These are phyloP conservation scores for Backusella circina DNA, from an alignment of 192 early-diverging fungal species.

Conservation along the genomic window DNA sequence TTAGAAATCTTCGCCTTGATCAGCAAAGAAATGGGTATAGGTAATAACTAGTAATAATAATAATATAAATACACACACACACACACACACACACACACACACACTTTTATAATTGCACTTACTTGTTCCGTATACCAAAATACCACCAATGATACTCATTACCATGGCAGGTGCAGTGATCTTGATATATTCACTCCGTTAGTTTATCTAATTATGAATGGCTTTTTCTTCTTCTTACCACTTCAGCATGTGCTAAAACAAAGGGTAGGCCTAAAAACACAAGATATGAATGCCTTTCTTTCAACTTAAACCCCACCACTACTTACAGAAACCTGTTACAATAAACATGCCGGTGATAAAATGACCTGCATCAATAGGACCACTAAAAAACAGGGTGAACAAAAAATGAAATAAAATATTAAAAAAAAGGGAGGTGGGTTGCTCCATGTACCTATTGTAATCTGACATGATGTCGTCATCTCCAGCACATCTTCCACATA, in stretches of 20 bases:
- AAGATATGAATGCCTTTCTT: not conserved
- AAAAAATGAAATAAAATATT: not conserved
- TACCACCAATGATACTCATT: conserved; percentile 87
- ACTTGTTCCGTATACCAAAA: conserved; percentile 92
- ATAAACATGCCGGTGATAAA: conserved; percentile 92
- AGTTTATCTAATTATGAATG: not conserved
- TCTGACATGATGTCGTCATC: conserved; percentile 70
- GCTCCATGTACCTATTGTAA: conserved; percentile 39
- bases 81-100: not conserved
- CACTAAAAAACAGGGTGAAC: conserved; percentile 16
- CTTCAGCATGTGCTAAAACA: conserved; percentile 76
- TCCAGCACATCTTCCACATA: conserved; percentile 71
- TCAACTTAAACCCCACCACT: not conserved
- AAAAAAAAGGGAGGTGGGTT: not conserved
- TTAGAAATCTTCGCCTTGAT: conserved; percentile 54
- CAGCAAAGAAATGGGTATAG: conserved; percentile 52
- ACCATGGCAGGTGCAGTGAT: conserved; percentile 84
- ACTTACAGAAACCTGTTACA: conserved; percentile 84
- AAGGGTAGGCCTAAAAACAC: conserved; percentile 62
- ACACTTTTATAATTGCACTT: conserved; percentile 18
- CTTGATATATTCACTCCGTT: conserved; percentile 24
- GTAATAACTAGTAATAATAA: conserved; percentile 43
- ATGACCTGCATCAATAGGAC: conserved; percentile 62
- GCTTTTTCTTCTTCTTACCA: conserved; percentile 46
- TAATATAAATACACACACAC: not conserved